These are phyloP conservation scores for Kingdonia uniflora DNA, from an alignment of 164 flowering plant species.

Conservation along the genomic window DNA sequence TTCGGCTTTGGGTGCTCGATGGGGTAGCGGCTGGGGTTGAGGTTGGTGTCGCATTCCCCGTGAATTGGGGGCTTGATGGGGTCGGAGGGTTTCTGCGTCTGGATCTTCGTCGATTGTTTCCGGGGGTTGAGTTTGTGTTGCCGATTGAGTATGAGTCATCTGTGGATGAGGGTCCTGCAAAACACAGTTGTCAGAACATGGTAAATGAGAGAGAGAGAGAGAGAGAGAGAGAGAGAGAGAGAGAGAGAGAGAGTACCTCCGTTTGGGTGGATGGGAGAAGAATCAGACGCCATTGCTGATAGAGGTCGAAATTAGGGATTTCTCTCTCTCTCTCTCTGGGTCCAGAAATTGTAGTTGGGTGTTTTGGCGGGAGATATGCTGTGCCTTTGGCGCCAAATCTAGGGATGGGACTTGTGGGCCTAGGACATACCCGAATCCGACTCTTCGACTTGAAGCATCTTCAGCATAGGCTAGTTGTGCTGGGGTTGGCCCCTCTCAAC, in stretches of 20 bases:
- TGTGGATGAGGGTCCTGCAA: conserved; percentile 64
- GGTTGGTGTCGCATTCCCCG: too few relatives aligned
- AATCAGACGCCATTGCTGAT: conserved; percentile 53
- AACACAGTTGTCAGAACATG: not conserved
- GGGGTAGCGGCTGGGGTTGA: conserved; percentile 46
- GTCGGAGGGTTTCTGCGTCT: conserved; percentile 20
- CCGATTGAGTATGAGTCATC: conserved; percentile 59
- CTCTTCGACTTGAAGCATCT: too few relatives aligned
- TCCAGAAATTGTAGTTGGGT: not conserved
- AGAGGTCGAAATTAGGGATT: conserved; percentile 6
- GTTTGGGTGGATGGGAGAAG: conserved; percentile 30
- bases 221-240: not conserved
- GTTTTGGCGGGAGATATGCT: conserved; percentile 10
- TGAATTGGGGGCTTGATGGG: conserved; percentile 25
- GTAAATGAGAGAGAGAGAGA: not conserved
- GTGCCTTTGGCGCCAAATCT: conserved; percentile 7
- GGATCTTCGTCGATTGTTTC: conserved; percentile 15
- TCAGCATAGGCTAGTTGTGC: too few relatives aligned
- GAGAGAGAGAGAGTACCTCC: conserved; percentile 25
- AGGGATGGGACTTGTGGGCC: not conserved
- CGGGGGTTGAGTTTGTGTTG: conserved; percentile 66
- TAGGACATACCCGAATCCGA: too few relatives aligned
- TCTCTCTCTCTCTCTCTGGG: not conserved
- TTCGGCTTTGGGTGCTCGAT: conserved; percentile 14
- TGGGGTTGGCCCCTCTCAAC: too few relatives aligned